Base-by-base conservation (phyloP, 2,329 filamentous ascomycete genomes). In the Beauveria medogensis region DNA sequence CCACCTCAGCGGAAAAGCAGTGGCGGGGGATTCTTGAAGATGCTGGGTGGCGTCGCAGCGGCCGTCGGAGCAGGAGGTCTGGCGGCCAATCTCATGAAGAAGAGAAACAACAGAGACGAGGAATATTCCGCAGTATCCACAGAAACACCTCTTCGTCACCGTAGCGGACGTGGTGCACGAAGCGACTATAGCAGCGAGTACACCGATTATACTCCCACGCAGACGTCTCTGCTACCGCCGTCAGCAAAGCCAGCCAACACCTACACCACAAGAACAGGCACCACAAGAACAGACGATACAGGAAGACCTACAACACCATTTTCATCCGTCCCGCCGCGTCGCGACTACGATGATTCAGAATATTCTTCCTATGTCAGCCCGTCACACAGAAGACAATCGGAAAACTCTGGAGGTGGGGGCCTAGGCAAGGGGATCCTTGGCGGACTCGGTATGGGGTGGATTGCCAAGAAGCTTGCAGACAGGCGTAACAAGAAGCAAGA, bases 391-490 rank as follows among this genome's bases (percentile, higher is more conserved):
- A 77, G 78, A 28, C 69, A 75, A 14, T 77, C 77, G 8, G 77
- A 59, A 78, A 22, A 73, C 64, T 7, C 74, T 79, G 60, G 73
- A 14, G 80, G 82, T 64, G 78, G 79, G 1, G 50, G 58, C 2
- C 72, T 79, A n/a, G 80, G 79, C 24, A 84, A 87, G 65, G 82
- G 82, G 1, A 66, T 85, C 16, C 69, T 87, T 55, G 85, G 82
- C 9, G 78, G 86, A 2, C 73, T 90, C 28, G 88, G 88, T 2
- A 76, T 88, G 40, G 89, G 88, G 9, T 89, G 87, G 77, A 75
- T 92, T 53, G 82, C 83, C 7, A 87, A 82, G 74, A 83, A 84
- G 70, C 80, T 89, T 71, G 83, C 81, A 65, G 79, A 85, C 71
- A 74, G 84, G 66, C 75, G 75, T 55, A 69, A 75, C 62, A 77